A percentile compares a stretch with the other conserved stretches of the same genome.
phyloP scores from a whole-genome alignment of 1,284 basidiomycete species.

The Gymnopus androsaceus region DNA sequence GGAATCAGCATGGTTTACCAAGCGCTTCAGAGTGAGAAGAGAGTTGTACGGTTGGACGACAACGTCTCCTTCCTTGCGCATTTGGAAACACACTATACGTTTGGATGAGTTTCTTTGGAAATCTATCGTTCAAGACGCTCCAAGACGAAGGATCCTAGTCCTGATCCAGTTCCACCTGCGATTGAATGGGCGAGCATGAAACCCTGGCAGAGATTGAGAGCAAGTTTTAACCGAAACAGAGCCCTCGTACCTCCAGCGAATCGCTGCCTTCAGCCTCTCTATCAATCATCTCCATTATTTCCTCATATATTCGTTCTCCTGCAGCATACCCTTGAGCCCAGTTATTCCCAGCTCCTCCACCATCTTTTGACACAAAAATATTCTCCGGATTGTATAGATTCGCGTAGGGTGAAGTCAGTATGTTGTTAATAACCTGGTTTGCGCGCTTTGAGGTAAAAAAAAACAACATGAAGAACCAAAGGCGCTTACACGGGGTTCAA shows the following conservation, averaged over 20 bases:
- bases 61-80: constrained; percentile 85
- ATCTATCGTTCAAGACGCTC: constrained; percentile 97
- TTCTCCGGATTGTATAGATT: constrained; percentile 99
- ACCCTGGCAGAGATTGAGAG: constrained; percentile 58
- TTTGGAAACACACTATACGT: constrained; percentile 99
- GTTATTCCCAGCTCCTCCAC: constrained; percentile 98
- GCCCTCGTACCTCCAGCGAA: constrained; percentile 80
- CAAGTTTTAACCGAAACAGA: background rate
- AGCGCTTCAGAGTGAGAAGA: constrained; percentile 89
- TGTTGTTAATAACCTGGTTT: constrained; percentile 91
- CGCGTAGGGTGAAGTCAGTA: constrained; percentile 88
- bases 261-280: constrained; percentile 98
- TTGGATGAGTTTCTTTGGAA: constrained; percentile 98
- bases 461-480: constrained; percentile 16
- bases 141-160: constrained; percentile 94
- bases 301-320: constrained; percentile 93
- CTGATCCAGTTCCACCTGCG: constrained; percentile 97
- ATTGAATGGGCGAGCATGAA: constrained; percentile 99
- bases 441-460: constrained; percentile 11
- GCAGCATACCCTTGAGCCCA: constrained; percentile 95
- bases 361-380: constrained; percentile 93
- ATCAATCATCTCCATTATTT: constrained; percentile 99
- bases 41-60: constrained; percentile 99
- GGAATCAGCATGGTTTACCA: constrained; percentile 96
- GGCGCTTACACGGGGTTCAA: constrained; percentile 88